Evolutionary conservation across 78 protist genomes (phyloP), one percentile per base, ranked within the genome.

Genomic region (Dictyostelium brefeldianum): DNA sequence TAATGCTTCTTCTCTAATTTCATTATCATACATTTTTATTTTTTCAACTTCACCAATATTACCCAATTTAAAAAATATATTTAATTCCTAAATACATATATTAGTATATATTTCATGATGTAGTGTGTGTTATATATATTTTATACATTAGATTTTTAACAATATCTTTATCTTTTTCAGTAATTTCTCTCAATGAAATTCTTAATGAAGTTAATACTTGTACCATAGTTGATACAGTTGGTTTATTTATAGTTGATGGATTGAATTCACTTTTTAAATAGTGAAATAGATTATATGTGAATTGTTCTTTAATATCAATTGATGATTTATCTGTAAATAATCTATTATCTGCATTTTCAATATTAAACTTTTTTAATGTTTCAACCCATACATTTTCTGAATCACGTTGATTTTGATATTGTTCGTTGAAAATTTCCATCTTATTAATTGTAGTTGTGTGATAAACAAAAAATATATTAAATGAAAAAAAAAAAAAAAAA

Each of bases 31-130:
- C 14, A 87, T 77, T 6, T 27, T 47, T 8, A 70, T 77, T 51
- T 87, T 87, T 59, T 87, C 78, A 17, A 67, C 84, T 6, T 87
- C 93, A 10, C 93, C 93, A 27, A 87, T 65, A 77, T 87, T 87
- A n/a, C 84, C 93, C 48, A 87, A 77, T 50, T 87, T 87, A 78
- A 87, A 65, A 41, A 87, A 87, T 11, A 62, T 22, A 62, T 62
- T 20, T 62, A 80, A 15, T 25, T 80, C 75, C 87, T 80, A 80
- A n/a, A 20, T 5, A 25, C 12, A 31, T 9, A 14, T 20, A 14
- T 27, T 10, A 29, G 15, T 18, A 17, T 29, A 15, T 65, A 62
- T 62, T 25, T 18, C 2, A 25, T 27, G n/a, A n/a, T n/a, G n/a
- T 10, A 17, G 67, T 17, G 67, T 14, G 56, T 11, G 9, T n/a